A percentile compares a stretch with the other conserved stretches of the same genome.
These are phyloP conservation scores for Lagenidium giganteum DNA, from an alignment of 352 stramenopile genomes.

Conservation along the genomic window DNA sequence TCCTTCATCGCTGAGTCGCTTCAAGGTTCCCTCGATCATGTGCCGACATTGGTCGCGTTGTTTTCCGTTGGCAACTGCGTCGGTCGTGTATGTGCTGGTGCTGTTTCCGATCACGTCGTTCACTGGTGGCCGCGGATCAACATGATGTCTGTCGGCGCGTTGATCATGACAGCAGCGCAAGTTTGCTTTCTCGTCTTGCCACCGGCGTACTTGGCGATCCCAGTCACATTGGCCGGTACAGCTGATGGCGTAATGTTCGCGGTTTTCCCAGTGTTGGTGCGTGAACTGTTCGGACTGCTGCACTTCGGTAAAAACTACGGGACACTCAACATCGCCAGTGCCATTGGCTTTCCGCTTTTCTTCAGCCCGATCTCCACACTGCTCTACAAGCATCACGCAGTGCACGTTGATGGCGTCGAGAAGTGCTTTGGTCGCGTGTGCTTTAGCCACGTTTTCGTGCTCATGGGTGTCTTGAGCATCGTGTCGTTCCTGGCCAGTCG, in stretches of 20 bases:
- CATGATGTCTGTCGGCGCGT: conserved; percentile 45
- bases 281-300: conserved; percentile 56
- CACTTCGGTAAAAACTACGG: conserved; percentile 84
- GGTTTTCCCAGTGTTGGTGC: conserved; percentile 58
- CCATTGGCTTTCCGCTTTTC: conserved; percentile 66
- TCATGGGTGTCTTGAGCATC: conserved; percentile 44
- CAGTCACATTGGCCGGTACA: conserved; percentile 51
- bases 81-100: conserved; percentile 44
- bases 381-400: conserved; percentile 38
- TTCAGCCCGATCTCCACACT: conserved; percentile 65
- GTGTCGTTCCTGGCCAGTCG: conserved; percentile 47
- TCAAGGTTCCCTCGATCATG: conserved; percentile 33
- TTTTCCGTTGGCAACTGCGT: conserved; percentile 71
- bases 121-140: conserved; percentile 43
- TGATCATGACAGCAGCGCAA: conserved; percentile 54
- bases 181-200: conserved; percentile 49
- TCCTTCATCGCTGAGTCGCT: conserved; percentile 72
- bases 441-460: conserved; percentile 57
- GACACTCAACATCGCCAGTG: conserved; percentile 68
- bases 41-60: conserved; percentile 57
- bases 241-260: conserved; percentile 75
- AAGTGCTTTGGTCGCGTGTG: conserved; percentile 56
- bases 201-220: conserved; percentile 31
- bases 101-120: conserved; percentile 57
- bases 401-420: conserved; percentile 26